Evolutionary conservation across 345 rosid genomes (phyloP), one percentile per base, ranked within the genome.

Genomic region (Ceriops tagal): DNA sequence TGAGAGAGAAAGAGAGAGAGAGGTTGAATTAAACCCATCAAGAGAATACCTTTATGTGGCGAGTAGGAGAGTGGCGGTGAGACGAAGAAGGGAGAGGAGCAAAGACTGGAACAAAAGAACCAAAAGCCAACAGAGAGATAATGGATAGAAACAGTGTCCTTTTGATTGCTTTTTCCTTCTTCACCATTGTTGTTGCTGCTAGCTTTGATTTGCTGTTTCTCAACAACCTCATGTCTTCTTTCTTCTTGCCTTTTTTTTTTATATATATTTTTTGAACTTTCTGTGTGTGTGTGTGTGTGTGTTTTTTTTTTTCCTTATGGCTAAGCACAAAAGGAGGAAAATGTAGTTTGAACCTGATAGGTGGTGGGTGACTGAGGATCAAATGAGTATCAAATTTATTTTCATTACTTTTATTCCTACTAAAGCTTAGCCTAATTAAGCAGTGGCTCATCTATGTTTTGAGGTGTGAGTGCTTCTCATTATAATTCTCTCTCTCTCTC

Each of bases 61-160:
- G 73, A 49, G 9, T 21, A 52, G 39, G 77, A 55, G 27, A 70
- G 30, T 32, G 68, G 72, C 58, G 66, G 53, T 71, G 61, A 22
- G 88, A 30, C 53, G 84, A 77, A 62, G 90, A 83, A 63, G 96
- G 90, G 51, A 85, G 92, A 58, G 84, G 87, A 64, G 87, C 92
- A 64, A 86, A 84, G 75, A 86, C 89, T 1, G 90, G 96, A 72
- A 83, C 82, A 16, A 79, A 70, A 37, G 76, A 80, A 58, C 71
- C 78, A 67, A 86, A 66, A 56, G 74, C 79, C 47, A 81, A 37
- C 19, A 86, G 73, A 46, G 75, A 81, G 58, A 86, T 60, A 58
- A 86, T 67, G 61, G 78, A 10, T 39, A 86, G 47, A 61, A 83
- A 53, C 53, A 75, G 37, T 24, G 77, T 79, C 66, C 76, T 77